A percentile compares a stretch with the other conserved stretches of the same genome.
Conservation (phyloP, 129 eudicot species). For the Artemisia tridentata region DNA sequence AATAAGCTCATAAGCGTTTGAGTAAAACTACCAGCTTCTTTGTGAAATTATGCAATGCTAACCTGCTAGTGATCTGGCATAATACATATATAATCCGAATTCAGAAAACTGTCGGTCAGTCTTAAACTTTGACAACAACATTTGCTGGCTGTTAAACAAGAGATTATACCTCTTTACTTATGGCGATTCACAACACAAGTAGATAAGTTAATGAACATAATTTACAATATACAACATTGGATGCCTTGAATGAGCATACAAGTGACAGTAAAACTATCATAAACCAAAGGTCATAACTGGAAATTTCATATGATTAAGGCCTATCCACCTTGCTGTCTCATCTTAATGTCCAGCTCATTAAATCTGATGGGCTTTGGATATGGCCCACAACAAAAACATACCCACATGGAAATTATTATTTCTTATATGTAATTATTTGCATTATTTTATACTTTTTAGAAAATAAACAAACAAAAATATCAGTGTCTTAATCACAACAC, state of each 20-base stretch:
- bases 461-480: conserved; percentile 32
- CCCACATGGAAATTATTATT: conserved; percentile 61
- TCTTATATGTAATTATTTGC: conserved; percentile 34
- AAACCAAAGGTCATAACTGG: conserved; percentile 26
- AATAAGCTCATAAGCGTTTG: too few relatives aligned
- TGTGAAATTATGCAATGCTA: too few relatives aligned
- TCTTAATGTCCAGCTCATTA: conserved; percentile 49
- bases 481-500: conserved; percentile 36
- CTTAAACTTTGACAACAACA: background rate
- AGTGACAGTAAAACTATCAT: conserved; percentile 16
- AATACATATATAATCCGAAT: background rate
- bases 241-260: conserved; percentile 13
- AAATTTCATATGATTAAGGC: conserved; percentile 14
- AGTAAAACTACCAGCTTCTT: too few relatives aligned
- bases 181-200: background rate
- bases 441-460: conserved; percentile 3
- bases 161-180: background rate
- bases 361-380: conserved; percentile 34
- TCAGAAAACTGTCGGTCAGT: background rate
- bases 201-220: too few relatives aligned
- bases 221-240: conserved; percentile 24
- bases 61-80: background rate
- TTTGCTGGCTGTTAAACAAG: background rate
- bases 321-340: conserved; percentile 45
- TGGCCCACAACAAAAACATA: conserved; percentile 47